Evolutionary conservation across 2,329 filamentous ascomycete genomes (phyloP), one percentile per base, ranked within the genome.

Genomic region (Ophiostoma australiae): DNA sequence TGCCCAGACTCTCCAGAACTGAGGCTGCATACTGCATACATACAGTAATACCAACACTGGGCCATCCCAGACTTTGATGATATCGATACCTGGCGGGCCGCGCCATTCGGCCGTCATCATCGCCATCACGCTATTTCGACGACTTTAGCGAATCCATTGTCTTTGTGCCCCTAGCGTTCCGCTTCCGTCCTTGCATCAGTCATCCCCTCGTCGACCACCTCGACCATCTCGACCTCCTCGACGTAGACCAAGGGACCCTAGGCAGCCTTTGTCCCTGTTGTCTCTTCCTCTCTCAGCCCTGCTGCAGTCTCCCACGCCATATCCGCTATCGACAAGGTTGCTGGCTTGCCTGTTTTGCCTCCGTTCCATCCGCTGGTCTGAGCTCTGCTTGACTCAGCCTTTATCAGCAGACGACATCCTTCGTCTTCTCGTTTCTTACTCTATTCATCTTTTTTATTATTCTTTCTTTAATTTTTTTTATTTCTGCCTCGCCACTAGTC

Each of bases 101-200:
- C 68, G 70, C 70, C 70, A 71, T 71, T 67, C 20, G 70, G 44
- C 67, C 67, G 68, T 69, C 58, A 67, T 69, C 69, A 68, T 71
- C 70, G 67, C 66, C 70, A 69, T 71, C 70, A 48, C 61, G 41
- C 37, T 55, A 68, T 44, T n/a, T 48, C 6, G 20, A 4, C 44
- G 17, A 48, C 7, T 17, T 48, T 20, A 48, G 7, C 44, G 15
- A 33, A 23, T 11, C 48, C 48, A 41, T 7, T 67, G 63, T 17
- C 20, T 13, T 67, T 69, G 44, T 6, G 39, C 70, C 27, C 39
- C 69, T 52, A 66, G 35, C 63, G 33, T 66, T 66, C 8, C 27
- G 11, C n/a, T 66, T 35, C 33, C 20, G 17, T 27, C 17, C 11
- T n/a, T 39, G 61, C 61, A 66, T 66, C 35, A 35, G 33, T 39